Percentiles rank a stretch among this genome's conserved stretches.
phyloP scores from a whole-genome alignment of 805 yeast species.

The Grigorovia yakushimaensis region DNA sequence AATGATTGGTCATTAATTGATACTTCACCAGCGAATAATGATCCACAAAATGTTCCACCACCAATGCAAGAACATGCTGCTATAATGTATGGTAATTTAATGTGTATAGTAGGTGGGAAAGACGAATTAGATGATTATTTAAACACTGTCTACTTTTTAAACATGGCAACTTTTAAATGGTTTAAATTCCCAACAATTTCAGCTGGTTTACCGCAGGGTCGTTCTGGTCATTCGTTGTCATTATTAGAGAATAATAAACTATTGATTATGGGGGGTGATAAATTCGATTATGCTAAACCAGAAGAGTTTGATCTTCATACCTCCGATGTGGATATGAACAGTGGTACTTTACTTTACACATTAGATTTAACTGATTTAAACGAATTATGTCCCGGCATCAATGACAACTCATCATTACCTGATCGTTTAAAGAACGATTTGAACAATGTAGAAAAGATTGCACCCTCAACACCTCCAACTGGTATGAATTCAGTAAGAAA shows the following conservation, averaged over 20 bases:
- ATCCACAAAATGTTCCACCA: conserved; percentile 39
- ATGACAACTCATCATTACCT: conserved; percentile 3
- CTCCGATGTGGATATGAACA: conserved; percentile 41
- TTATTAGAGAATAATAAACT: conserved; percentile 56
- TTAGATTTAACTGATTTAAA: conserved; percentile 41
- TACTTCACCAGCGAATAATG: conserved; percentile 34
- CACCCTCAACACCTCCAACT: conserved; percentile 14
- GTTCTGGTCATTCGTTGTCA: conserved; percentile 88
- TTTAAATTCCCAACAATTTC: conserved; percentile 41
- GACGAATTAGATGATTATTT: conserved; percentile 60
- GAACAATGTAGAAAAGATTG: not conserved
- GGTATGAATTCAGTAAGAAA: not conserved
- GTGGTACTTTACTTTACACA: conserved; percentile 52
- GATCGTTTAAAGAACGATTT: not conserved
- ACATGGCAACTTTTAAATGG: conserved; percentile 65
- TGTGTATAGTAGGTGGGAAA: conserved; percentile 88
- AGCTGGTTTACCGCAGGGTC: conserved; percentile 56
- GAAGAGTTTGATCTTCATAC: conserved; percentile 43
- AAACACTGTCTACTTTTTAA: conserved; percentile 62
- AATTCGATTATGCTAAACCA: conserved; percentile 50
- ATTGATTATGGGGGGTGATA: conserved; percentile 87
- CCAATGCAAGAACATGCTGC: conserved; percentile 91
- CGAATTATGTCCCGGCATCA: conserved; percentile 31
- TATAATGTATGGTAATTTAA: conserved; percentile 61
- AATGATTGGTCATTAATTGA: conserved; percentile 63